These are phyloP conservation scores for Phaseolus coccineus DNA, from an alignment of 331 rosid genomes.

Conservation along the genomic window DNA sequence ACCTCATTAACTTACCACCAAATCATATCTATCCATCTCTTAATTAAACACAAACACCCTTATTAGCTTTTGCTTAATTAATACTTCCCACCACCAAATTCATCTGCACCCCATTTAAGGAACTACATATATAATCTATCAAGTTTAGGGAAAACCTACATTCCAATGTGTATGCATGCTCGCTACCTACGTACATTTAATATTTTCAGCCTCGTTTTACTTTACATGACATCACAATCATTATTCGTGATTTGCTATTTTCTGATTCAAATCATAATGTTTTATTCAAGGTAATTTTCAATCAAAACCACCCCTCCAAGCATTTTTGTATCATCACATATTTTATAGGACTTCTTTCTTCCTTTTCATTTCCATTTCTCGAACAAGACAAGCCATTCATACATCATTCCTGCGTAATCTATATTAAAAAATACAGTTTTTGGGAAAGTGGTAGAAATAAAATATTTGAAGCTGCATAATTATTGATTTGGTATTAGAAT, in stretches of 20 bases:
- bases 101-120: slow-evolving; percentile 14
- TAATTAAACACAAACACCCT: not conserved
- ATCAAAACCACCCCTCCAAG: slow-evolving; percentile 3
- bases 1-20: too few relatives aligned
- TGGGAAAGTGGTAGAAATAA: not conserved
- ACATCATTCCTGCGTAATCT: not conserved
- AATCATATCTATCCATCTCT: too few relatives aligned
- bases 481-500: not conserved
- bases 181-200: slow-evolving; percentile 1
- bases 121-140: not conserved
- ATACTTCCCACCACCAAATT: not conserved
- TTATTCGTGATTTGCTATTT: slow-evolving; percentile 11
- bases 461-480: not conserved
- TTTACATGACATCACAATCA: not conserved
- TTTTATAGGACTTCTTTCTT: not conserved
- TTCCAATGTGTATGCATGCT: not conserved
- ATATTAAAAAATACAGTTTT: not conserved
- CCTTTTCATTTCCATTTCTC: slow-evolving; percentile 37
- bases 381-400: slow-evolving; percentile 5
- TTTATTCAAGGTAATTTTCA: slow-evolving; percentile 2
- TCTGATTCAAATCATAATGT: slow-evolving; percentile 4
- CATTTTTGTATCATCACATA: slow-evolving; percentile 32
- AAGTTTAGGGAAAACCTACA: not conserved
- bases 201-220: not conserved
- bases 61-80: slow-evolving; percentile 12